phyloP scores from a whole-genome alignment of 1,139 yeast genomes.

The Hemisphaericaspora xylanilytica region DNA sequence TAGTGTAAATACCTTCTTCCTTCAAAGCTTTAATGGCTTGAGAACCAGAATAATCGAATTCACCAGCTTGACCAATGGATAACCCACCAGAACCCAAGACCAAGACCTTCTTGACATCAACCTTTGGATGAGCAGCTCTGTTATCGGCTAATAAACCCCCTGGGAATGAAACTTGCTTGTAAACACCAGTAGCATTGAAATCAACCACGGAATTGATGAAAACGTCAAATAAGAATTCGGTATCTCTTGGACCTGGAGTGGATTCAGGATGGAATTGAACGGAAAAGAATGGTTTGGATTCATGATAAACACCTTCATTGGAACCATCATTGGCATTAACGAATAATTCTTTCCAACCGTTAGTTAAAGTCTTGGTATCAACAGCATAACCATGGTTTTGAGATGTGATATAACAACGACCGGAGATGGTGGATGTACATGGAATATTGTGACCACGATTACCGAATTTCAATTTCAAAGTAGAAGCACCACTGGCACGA shows the following conservation, averaged over 20 bases:
- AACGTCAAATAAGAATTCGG: slow-evolving; percentile 94
- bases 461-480: slow-evolving; percentile 93
- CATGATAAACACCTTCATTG: slow-evolving; percentile 96
- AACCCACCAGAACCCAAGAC: slow-evolving; percentile 98
- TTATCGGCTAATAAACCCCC: slow-evolving; percentile 80
- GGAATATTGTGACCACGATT: slow-evolving; percentile 99
- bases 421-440: slow-evolving; percentile 87
- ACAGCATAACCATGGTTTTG: slow-evolving; percentile 99
- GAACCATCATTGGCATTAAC: slow-evolving; percentile 97
- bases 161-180: slow-evolving; percentile 82
- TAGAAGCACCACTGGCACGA: slow-evolving; percentile 91
- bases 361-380: slow-evolving; percentile 67
- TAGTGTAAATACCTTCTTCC: slow-evolving; percentile 96
- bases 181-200: slow-evolving; percentile 48
- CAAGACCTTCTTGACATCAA: slow-evolving; percentile 86
- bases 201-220: slow-evolving; percentile 82
- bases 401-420: slow-evolving; percentile 97
- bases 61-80: slow-evolving; percentile 99
- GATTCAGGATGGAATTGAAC: slow-evolving; percentile 99
- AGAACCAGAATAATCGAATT: slow-evolving; percentile 97
- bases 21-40: slow-evolving; percentile 92
- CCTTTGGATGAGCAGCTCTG: slow-evolving; percentile 54
- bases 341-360: slow-evolving; percentile 91
- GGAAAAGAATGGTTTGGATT: slow-evolving; percentile 87
- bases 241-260: slow-evolving; percentile 98